Conservation (phyloP, 2,329 filamentous ascomycete genomes). For the Venturia effusa region DNA sequence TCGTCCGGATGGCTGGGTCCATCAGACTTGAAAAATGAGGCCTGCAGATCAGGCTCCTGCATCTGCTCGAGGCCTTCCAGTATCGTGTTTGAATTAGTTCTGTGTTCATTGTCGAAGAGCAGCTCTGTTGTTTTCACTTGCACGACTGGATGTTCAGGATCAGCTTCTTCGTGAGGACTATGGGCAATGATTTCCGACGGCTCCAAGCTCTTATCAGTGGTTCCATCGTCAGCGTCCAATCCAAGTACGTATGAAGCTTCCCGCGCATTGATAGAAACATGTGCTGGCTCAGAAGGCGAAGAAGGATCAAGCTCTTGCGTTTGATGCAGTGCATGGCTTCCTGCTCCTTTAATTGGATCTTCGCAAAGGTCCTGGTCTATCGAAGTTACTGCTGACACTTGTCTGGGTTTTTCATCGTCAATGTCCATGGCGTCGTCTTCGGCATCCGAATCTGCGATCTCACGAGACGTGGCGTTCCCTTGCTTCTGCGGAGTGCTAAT, state of each 20-base stretch:
- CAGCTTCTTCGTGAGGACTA: not conserved
- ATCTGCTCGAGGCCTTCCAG: not conserved
- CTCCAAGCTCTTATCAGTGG: not conserved
- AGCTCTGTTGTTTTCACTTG: not conserved
- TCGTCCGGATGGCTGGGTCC: not conserved
- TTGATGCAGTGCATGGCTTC: not conserved
- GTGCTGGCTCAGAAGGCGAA: not conserved
- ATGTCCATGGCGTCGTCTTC: conserved; percentile 5
- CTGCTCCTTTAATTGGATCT: not conserved
- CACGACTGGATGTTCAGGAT: not conserved
- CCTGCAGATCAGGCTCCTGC: not conserved
- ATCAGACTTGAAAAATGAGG: not conserved
- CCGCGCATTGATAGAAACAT: not conserved
- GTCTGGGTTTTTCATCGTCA: not conserved
- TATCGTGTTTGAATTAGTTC: not conserved
- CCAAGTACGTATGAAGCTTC: not conserved
- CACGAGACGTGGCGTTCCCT: not conserved
- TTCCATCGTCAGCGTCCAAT: not conserved
- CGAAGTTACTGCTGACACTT: not conserved
- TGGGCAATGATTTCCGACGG: not conserved
- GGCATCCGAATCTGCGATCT: not conserved
- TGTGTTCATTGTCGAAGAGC: not conserved
- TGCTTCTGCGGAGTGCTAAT: not conserved
- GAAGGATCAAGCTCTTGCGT: not conserved
- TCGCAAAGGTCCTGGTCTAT: not conserved